These are phyloP conservation scores for Xylaria sp. DNA, from an alignment of 2,329 filamentous ascomycete species.

Conservation along the genomic window DNA sequence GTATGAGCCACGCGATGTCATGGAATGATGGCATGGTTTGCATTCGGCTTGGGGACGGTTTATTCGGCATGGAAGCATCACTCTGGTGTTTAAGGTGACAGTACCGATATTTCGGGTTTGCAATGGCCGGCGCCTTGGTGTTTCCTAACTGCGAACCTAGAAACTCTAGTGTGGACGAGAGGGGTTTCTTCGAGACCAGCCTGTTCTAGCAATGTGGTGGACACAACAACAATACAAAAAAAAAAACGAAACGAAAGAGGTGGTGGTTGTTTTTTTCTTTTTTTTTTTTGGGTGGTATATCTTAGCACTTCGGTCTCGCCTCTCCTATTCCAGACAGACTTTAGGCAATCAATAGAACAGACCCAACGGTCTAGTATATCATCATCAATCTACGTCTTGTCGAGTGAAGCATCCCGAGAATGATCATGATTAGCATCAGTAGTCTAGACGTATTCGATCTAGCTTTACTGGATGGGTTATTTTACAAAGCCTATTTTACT, in stretches of 20 bases:
- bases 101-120: constrained; percentile 22
- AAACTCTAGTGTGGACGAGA: constrained; percentile 22
- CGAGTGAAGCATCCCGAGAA: not conserved
- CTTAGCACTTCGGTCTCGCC: constrained; percentile 35
- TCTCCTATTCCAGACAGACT: constrained; percentile 37
- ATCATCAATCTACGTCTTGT: constrained; percentile 27
- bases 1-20: constrained; percentile 30
- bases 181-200: not conserved
- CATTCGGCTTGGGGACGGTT: constrained; percentile 36
- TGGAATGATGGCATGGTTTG: constrained; percentile 34
- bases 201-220: not conserved
- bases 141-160: constrained; percentile 32
- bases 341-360: constrained; percentile 42
- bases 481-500: not conserved
- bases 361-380: constrained; percentile 45
- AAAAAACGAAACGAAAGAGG: constrained; percentile 30
- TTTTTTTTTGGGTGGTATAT: constrained; percentile 44
- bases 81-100: constrained; percentile 38
- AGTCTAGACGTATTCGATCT: not conserved
- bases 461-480: not conserved
- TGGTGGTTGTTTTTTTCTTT: constrained; percentile 34
- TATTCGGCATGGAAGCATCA: constrained; percentile 41
- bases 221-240: constrained; percentile 8
- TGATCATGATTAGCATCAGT: not conserved
- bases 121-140: constrained; percentile 8